Evolutionary conservation across 768 basidiomycete species (phyloP).

Genomic region (Tylopilus intermedius): DNA sequence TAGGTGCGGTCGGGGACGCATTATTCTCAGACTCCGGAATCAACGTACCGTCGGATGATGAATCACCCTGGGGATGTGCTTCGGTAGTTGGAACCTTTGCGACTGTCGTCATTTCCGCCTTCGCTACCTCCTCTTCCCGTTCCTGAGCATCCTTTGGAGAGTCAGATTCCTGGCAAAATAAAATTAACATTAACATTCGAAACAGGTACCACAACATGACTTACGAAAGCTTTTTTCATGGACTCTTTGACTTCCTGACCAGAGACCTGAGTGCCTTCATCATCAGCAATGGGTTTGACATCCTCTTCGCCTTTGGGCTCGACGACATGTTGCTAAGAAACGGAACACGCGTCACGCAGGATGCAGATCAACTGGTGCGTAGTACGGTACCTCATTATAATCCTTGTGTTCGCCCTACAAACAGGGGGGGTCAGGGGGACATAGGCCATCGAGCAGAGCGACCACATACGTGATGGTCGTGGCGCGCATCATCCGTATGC

Average conservation of each 20-base stretch:
- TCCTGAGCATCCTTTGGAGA: constrained; percentile 30
- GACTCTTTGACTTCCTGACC: constrained; percentile 30
- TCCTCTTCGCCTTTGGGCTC: constrained; percentile 8
- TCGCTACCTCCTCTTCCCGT: constrained; percentile 21
- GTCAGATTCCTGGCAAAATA: constrained; percentile 25
- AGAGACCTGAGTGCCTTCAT: constrained; percentile 29
- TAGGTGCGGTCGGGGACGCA: neutral
- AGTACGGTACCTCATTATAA: constrained; percentile 13
- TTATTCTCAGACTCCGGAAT: constrained; percentile 1
- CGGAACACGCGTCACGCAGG: neutral
- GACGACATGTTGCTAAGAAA: constrained; percentile 16
- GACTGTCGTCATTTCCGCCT: neutral
- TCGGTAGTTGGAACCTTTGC: neutral
- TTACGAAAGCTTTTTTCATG: constrained; percentile 22
- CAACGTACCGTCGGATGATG: neutral
- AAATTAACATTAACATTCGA: neutral
- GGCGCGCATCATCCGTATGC: constrained; percentile 20
- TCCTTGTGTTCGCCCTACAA: constrained; percentile 15
- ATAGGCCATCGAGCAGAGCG: neutral
- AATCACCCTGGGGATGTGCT: neutral
- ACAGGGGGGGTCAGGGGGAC: constrained; percentile 10
- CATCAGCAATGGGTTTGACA: constrained; percentile 21
- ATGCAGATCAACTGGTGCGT: neutral
- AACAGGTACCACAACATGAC: constrained; percentile 6
- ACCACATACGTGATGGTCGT: constrained; percentile 21